Conservation (phyloP, 495 filamentous ascomycete genomes). For the Tetracladium setigerum region DNA sequence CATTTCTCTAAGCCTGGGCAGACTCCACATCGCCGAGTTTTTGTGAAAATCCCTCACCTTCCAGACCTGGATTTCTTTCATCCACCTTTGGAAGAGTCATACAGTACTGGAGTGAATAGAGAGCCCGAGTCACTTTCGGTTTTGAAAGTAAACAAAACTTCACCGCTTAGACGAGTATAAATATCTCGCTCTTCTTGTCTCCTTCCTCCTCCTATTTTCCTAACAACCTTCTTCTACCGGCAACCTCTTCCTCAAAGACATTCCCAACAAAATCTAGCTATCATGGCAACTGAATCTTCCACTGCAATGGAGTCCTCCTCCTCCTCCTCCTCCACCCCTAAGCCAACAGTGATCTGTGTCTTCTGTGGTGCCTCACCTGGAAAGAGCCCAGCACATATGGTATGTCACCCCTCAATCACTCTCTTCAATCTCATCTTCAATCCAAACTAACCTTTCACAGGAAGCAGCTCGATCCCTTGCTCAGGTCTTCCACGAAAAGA, state of each 20-base stretch:
- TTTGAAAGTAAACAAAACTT: too few species aligned
- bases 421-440: not conserved
- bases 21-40: too few species aligned
- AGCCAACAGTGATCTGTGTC: slow-evolving; percentile 54
- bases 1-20: too few species aligned
- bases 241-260: slow-evolving; percentile 21
- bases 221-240: not conserved
- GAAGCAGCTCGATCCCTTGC: slow-evolving; percentile 76
- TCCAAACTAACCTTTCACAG: slow-evolving; percentile 27
- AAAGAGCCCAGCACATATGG: slow-evolving; percentile 42
- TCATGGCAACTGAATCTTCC: slow-evolving; percentile 15
- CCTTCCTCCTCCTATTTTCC: not conserved
- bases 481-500: slow-evolving; percentile 59
- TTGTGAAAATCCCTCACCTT: too few species aligned
- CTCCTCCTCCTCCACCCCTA: slow-evolving; percentile 16
- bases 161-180: not conserved
- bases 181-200: not conserved
- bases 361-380: slow-evolving; percentile 79
- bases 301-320: slow-evolving; percentile 3
- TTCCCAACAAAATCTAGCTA: slow-evolving; percentile 7
- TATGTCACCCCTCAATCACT: slow-evolving; percentile 9
- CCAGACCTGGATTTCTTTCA: too few species aligned
- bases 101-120: too few species aligned
- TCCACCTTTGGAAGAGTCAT: too few species aligned
- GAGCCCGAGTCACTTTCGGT: too few species aligned